These are phyloP conservation scores for Gamarada debralockiae DNA, from an alignment of 495 filamentous ascomycete genomes.

Conservation along the genomic window DNA sequence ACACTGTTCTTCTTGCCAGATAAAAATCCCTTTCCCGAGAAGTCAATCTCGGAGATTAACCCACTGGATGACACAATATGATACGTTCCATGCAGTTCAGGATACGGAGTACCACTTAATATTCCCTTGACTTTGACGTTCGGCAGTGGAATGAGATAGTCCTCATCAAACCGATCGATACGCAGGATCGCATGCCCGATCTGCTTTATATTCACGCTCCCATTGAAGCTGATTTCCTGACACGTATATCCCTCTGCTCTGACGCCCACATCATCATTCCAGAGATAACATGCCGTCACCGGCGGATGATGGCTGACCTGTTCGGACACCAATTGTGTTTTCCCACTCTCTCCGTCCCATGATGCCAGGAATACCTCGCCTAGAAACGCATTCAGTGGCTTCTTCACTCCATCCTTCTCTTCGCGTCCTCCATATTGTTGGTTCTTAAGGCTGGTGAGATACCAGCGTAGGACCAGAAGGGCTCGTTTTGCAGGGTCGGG, in stretches of 20 bases:
- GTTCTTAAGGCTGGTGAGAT: constrained; percentile 87
- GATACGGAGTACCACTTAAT: constrained; percentile 84
- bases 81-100: constrained; percentile 78
- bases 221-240: constrained; percentile 89
- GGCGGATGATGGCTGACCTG: constrained; percentile 92
- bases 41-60: constrained; percentile 88
- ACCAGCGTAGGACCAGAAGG: constrained; percentile 89
- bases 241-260: constrained; percentile 90
- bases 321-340: constrained; percentile 64
- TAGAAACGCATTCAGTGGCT: constrained; percentile 88
- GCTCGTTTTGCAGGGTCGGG: constrained; percentile 76
- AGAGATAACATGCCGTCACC: constrained; percentile 89
- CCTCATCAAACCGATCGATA: constrained; percentile 62
- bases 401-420: constrained; percentile 93
- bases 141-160: constrained; percentile 86
- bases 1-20: constrained; percentile 94
- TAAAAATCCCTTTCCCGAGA: constrained; percentile 87
- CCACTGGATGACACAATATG: constrained; percentile 83
- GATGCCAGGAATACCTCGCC: constrained; percentile 82
- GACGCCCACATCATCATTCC: constrained; percentile 75
- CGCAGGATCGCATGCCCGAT: constrained; percentile 86
- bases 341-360: constrained; percentile 44
- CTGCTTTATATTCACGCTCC: constrained; percentile 92
- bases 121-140: constrained; percentile 89
- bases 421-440: constrained; percentile 71